Conservation (phyloP, 208 protist genomes). For the Entamoeba moshkovskii region DNA sequence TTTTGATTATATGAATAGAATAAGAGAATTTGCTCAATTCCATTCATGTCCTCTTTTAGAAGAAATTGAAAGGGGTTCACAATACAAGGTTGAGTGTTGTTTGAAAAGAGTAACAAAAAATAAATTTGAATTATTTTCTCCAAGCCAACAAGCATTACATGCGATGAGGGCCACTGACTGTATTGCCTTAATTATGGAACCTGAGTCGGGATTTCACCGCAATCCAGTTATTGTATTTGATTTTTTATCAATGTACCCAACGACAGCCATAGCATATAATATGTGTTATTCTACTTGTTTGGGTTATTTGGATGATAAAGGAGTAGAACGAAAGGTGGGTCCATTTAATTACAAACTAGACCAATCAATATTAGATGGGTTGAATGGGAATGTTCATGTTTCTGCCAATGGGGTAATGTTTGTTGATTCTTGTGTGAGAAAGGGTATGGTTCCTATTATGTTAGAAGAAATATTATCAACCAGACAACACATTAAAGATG, state of each 20-base stretch:
- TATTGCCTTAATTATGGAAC: constrained; percentile 55
- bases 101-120: constrained; percentile 48
- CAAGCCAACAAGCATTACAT: constrained; percentile 29
- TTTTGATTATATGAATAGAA: constrained; percentile 10
- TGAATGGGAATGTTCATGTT: constrained; percentile 1
- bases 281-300: constrained; percentile 63
- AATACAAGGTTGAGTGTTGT: constrained; percentile 55
- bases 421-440: constrained; percentile 12
- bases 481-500: constrained; percentile 50
- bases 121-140: constrained; percentile 51
- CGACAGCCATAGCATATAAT: constrained; percentile 69
- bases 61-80: constrained; percentile 51
- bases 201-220: constrained; percentile 41
- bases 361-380: background rate
- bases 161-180: constrained; percentile 40
- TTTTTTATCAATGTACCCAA: constrained; percentile 68
- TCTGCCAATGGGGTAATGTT: constrained; percentile 29
- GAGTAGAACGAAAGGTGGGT: background rate
- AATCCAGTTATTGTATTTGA: constrained; percentile 63
- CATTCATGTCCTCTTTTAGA: constrained; percentile 54
- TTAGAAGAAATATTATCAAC: constrained; percentile 54
- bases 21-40: constrained; percentile 49
- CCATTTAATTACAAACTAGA: background rate
- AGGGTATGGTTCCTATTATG: constrained; percentile 48
- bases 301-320: constrained; percentile 32